A percentile compares a stretch with the other conserved stretches of the same genome.
These are phyloP conservation scores for Colletotrichum tropicicola DNA, from an alignment of 2,329 filamentous ascomycete genomes.

Conservation along the genomic window DNA sequence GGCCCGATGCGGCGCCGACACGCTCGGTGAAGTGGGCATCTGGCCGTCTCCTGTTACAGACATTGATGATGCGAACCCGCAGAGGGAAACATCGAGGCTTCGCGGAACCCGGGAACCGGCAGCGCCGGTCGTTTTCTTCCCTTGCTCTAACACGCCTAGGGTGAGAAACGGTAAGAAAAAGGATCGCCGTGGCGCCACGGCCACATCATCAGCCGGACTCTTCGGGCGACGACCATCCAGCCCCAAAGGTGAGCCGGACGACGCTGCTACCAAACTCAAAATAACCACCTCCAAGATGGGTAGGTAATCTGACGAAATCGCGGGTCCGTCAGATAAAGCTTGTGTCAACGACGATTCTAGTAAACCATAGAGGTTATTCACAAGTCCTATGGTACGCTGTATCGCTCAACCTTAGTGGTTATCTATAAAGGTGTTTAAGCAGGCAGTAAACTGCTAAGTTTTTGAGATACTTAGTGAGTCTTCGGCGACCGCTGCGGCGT, in stretches of 20 bases:
- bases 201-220: constrained; percentile 19
- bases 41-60: neutral
- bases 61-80: neutral
- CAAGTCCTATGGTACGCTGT: too few relatives aligned
- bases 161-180: neutral
- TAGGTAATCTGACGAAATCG: too few relatives aligned
- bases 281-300: neutral
- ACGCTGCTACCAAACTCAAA: neutral
- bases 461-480: too few relatives aligned
- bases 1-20: constrained; percentile 1
- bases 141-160: neutral
- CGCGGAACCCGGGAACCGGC: constrained; percentile 14
- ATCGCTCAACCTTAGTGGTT: too few relatives aligned
- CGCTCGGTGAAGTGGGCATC: constrained; percentile 6
- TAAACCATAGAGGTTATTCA: too few relatives aligned
- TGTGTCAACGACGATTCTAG: constrained; percentile 11
- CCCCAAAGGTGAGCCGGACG: neutral
- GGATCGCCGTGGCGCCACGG: constrained; percentile 4
- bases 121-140: neutral
- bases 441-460: too few relatives aligned
- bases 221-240: constrained; percentile 4
- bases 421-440: too few relatives aligned
- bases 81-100: neutral
- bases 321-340: constrained; percentile 7
- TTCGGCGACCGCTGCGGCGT: too few relatives aligned